Conservation (phyloP, 345 rosid genomes). For the Eucalyptus sp. region DNA sequence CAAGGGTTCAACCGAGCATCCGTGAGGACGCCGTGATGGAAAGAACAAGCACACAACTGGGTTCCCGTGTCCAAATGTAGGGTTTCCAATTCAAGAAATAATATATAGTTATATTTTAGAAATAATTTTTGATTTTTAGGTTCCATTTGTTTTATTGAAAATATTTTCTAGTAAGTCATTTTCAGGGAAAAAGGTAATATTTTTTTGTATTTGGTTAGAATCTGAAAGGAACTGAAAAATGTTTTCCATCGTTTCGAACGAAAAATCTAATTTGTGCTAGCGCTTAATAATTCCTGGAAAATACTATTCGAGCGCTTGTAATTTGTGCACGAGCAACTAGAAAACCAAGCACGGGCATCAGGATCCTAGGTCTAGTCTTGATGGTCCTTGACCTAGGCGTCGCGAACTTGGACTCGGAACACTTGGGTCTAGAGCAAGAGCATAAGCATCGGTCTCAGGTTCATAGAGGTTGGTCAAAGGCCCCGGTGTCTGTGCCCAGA, state of each 20-base stretch:
- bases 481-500: accelerated
- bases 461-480: accelerated
- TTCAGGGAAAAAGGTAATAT: no score
- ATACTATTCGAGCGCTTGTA: accelerated
- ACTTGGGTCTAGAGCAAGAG: neutral
- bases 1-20: neutral
- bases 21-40: no score
- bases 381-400: neutral
- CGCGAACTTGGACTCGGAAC: accelerated
- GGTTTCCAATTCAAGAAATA: accelerated
- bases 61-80: neutral
- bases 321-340: accelerated
- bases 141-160: no score
- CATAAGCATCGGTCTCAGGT: neutral
- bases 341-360: neutral
- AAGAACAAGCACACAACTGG: neutral
- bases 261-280: no score
- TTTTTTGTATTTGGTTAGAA: neutral
- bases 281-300: no score
- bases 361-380: neutral
- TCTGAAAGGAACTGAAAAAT: accelerated
- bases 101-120: no score
- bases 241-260: accelerated
- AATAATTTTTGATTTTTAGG: neutral
- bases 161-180: accelerated